A percentile compares a stretch with the other conserved stretches of the same genome.
Evolutionary conservation across 2,329 filamentous ascomycete species (phyloP).

Genomic region (Fusarium liriodendri): DNA sequence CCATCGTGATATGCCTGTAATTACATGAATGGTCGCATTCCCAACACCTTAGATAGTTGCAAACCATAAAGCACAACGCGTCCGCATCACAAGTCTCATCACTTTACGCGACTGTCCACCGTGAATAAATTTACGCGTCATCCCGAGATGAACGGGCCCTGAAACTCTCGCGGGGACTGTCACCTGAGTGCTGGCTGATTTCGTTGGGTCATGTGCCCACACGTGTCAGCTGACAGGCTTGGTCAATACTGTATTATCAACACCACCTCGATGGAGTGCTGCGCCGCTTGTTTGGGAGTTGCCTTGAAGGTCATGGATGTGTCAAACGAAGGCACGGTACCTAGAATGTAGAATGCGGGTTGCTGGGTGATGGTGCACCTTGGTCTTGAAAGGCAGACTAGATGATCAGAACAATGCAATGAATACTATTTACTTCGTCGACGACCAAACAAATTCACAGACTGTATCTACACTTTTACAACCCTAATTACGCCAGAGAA

Average conservation of each 20-base stretch:
- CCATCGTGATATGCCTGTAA: slow-evolving; percentile 5
- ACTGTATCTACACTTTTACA: slow-evolving; percentile 34
- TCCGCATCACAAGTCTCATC: not conserved
- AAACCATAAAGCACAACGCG: not conserved
- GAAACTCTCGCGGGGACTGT: not conserved
- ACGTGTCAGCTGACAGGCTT: not conserved
- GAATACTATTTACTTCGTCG: slow-evolving; percentile 5
- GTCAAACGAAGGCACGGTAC: not conserved
- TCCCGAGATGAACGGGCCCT: not conserved
- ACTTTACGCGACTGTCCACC: not conserved
- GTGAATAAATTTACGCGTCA: not conserved
- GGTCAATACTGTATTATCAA: not conserved
- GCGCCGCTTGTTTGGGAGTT: not conserved
- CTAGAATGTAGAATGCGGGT: not conserved
- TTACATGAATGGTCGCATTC: not conserved
- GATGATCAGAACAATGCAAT: slow-evolving; percentile 1
- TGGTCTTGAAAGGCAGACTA: not conserved
- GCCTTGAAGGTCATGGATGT: not conserved
- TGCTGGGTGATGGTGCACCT: not conserved
- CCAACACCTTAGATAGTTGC: not conserved
- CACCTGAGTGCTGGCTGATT: not conserved
- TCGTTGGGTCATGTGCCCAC: not conserved
- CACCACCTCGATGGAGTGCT: not conserved
- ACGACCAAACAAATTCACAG: slow-evolving; percentile 24
- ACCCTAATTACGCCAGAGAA: slow-evolving; percentile 43